Evolutionary conservation across 331 rosid genomes (phyloP).

Genomic region (Phaseolus coccineus): DNA sequence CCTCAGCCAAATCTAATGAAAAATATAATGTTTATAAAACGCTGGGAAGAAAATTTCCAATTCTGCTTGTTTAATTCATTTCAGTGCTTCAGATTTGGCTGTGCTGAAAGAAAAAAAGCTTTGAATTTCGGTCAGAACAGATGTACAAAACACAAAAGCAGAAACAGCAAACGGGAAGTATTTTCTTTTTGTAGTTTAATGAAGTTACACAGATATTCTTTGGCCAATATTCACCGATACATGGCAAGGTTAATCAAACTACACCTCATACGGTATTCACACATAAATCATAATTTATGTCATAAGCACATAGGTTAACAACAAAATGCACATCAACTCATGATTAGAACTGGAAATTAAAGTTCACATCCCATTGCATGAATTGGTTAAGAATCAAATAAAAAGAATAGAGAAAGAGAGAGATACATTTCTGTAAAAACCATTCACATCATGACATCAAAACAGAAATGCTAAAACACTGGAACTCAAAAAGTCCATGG

Average conservation of each 20-base stretch:
- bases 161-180: constrained; percentile 13
- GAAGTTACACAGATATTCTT: constrained; percentile 33
- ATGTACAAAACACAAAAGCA: constrained; percentile 37
- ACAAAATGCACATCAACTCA: constrained; percentile 34
- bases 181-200: neutral
- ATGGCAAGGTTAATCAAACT: constrained; percentile 33
- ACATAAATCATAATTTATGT: neutral
- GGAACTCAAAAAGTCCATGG: constrained; percentile 17
- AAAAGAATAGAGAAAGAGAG: neutral
- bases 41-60: neutral
- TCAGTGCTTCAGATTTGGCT: constrained; percentile 24
- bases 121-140: constrained; percentile 10
- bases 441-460: constrained; percentile 41
- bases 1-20: constrained; percentile 8
- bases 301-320: neutral
- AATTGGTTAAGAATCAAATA: constrained; percentile 29
- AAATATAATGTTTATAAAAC: neutral
- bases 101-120: constrained; percentile 19
- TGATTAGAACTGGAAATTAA: constrained; percentile 7
- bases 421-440: constrained; percentile 32
- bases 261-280: constrained; percentile 15
- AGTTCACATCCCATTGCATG: constrained; percentile 33
- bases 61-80: neutral
- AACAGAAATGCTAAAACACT: constrained; percentile 39
- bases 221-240: constrained; percentile 23